These are phyloP conservation scores for Plasmopara halstedii DNA, from an alignment of 352 stramenopile genomes.

Conservation along the genomic window DNA sequence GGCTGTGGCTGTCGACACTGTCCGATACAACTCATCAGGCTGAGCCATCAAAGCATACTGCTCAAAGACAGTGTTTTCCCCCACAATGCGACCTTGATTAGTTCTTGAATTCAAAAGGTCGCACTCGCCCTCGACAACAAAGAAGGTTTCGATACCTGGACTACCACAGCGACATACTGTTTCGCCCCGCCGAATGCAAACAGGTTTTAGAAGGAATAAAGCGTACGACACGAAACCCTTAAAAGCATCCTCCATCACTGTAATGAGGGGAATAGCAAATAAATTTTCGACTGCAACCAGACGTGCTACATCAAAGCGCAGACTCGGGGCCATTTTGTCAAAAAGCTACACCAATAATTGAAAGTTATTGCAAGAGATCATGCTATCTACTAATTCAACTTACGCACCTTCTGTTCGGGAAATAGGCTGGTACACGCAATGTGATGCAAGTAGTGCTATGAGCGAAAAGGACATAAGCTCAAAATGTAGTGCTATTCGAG, in stretches of 20 bases:
- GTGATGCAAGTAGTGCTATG: conserved; percentile 67
- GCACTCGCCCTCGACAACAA: conserved; percentile 77
- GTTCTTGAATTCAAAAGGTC: conserved; percentile 70
- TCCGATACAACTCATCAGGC: conserved; percentile 66
- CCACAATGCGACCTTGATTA: conserved; percentile 45
- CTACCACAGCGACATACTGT: conserved; percentile 67
- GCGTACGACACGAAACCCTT: conserved; percentile 86
- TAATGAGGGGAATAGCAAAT: conserved; percentile 77
- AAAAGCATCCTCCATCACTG: conserved; percentile 81
- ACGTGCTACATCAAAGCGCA: conserved; percentile 74
- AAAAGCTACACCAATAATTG: conserved; percentile 43
- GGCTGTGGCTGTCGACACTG: conserved; percentile 59
- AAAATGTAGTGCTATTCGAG: neutral
- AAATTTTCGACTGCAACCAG: conserved; percentile 71
- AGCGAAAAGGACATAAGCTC: neutral
- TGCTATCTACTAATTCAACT: neutral
- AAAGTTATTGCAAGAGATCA: neutral
- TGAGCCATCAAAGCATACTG: conserved; percentile 74
- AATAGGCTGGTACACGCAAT: conserved; percentile 69
- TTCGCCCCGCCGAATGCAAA: conserved; percentile 61
- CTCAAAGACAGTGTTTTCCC: conserved; percentile 72
- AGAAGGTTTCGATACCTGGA: conserved; percentile 75
- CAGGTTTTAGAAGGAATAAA: conserved; percentile 70
- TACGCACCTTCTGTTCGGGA: conserved; percentile 63
- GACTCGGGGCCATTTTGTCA: conserved; percentile 65